These are phyloP conservation scores for Xylariaceae sp. DNA, from an alignment of 2,329 filamentous ascomycete genomes.

Conservation along the genomic window DNA sequence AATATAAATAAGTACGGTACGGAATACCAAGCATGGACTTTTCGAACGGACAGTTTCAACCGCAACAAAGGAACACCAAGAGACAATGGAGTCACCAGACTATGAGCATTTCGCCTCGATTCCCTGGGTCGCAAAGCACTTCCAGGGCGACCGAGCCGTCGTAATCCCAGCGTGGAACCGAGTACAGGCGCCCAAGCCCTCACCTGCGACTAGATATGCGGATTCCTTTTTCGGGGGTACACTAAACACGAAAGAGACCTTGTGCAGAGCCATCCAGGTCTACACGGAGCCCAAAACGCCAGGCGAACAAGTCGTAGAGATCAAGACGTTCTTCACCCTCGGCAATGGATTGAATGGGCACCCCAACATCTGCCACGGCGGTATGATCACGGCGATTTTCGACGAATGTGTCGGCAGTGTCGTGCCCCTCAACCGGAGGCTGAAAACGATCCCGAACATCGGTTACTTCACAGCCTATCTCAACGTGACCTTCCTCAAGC, in stretches of 20 bases:
- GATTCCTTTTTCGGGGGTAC: conserved; percentile 51
- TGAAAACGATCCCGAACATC: conserved; percentile 14
- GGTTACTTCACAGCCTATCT: conserved; percentile 47
- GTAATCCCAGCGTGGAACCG: neutral
- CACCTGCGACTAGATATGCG: conserved; percentile 28
- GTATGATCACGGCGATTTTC: conserved; percentile 51
- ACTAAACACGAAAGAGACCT: conserved; percentile 45
- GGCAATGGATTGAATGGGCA: conserved; percentile 51
- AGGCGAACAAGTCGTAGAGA: conserved; percentile 26
- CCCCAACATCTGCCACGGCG: conserved; percentile 50
- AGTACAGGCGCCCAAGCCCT: neutral
- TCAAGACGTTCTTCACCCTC: conserved; percentile 37
- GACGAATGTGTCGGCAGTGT: conserved; percentile 54
- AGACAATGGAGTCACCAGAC: conserved; percentile 11
- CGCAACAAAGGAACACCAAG: neutral
- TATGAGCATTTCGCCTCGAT: conserved; percentile 31
- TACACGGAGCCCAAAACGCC: conserved; percentile 34
- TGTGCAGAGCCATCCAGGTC: conserved; percentile 41
- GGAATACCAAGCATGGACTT: neutral
- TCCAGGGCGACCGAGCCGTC: conserved; percentile 34
- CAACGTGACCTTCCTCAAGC: conserved; percentile 49
- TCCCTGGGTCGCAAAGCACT: conserved; percentile 45
- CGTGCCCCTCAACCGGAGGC: conserved; percentile 37
- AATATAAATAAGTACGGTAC: too few relatives aligned
- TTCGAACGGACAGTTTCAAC: neutral